Conservation (phyloP, 768 basidiomycete species). For the Termitomyces sp. region DNA sequence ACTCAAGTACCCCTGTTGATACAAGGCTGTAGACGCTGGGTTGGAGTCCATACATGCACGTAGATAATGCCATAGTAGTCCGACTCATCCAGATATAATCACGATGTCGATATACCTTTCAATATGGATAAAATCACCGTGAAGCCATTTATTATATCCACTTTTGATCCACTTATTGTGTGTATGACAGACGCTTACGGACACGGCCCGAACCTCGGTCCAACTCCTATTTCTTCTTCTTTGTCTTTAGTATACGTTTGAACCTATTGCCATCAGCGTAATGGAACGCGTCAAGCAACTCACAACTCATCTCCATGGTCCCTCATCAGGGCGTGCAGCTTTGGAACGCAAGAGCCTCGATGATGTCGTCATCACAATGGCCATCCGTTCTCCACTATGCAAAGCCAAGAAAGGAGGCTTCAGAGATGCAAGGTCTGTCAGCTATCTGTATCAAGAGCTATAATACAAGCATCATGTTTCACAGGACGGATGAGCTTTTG, state of each 20-base stretch:
- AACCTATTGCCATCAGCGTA: neutral
- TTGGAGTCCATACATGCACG: too few relatives aligned
- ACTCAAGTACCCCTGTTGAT: too few relatives aligned
- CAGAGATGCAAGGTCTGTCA: constrained; percentile 59
- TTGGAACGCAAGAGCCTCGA: constrained; percentile 58
- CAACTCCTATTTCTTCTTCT: too few relatives aligned
- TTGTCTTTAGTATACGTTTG: neutral
- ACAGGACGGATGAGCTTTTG: constrained; percentile 74
- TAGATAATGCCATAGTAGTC: too few relatives aligned
- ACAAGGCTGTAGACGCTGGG: too few relatives aligned
- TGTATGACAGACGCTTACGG: too few relatives aligned
- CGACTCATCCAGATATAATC: too few relatives aligned
- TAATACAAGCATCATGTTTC: neutral
- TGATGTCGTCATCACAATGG: constrained; percentile 81
- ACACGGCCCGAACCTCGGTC: too few relatives aligned
- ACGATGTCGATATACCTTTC: too few relatives aligned
- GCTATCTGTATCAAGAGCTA: neutral
- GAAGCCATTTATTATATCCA: too few relatives aligned
- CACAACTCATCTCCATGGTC: constrained; percentile 46
- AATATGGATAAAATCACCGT: too few relatives aligned
- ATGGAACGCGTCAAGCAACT: constrained; percentile 69
- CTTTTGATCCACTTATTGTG: too few relatives aligned
- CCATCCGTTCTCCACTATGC: constrained; percentile 70
- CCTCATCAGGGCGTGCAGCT: constrained; percentile 39
- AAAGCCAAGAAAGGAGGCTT: constrained; percentile 74